phyloP scores from a whole-genome alignment of 225 moss, liverwort and hornwort species.

The Pseudoscleropodium purum region DNA sequence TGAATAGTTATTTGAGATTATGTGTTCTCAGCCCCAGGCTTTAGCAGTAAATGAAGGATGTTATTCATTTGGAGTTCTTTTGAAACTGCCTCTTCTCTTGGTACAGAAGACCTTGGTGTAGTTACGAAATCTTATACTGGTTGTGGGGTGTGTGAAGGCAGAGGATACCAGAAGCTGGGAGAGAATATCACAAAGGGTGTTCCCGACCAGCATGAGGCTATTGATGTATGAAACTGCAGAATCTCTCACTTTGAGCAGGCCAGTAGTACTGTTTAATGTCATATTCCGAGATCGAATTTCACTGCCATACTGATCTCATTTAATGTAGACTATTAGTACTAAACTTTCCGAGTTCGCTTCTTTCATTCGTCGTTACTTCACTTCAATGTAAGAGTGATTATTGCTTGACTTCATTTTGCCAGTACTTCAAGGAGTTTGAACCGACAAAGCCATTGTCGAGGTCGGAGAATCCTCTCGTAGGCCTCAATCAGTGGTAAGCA shows the following conservation, averaged over 20 bases:
- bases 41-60: background rate
- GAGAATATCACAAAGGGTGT: constrained; percentile 76
- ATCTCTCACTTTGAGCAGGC: background rate
- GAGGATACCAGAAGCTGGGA: constrained; percentile 89
- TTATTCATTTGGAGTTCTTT: background rate
- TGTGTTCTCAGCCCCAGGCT: background rate
- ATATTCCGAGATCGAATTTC: background rate
- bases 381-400: constrained; percentile 1
- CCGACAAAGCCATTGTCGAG: constrained; percentile 16
- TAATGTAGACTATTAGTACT: background rate
- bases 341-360: background rate
- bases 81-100: background rate
- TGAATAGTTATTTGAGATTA: background rate
- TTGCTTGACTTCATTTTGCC: constrained; percentile 12
- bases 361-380: background rate
- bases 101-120: background rate
- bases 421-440: constrained; percentile 75
- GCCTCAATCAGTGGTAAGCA: constrained; percentile 70
- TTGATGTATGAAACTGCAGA: constrained; percentile 52
- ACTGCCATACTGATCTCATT: background rate
- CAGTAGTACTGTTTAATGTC: background rate
- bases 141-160: constrained; percentile 36
- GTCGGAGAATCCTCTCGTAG: constrained; percentile 51
- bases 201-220: constrained; percentile 83
- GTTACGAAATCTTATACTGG: background rate